phyloP scores from a whole-genome alignment of 1,284 basidiomycete species.

The Fomitopsis palustris region DNA sequence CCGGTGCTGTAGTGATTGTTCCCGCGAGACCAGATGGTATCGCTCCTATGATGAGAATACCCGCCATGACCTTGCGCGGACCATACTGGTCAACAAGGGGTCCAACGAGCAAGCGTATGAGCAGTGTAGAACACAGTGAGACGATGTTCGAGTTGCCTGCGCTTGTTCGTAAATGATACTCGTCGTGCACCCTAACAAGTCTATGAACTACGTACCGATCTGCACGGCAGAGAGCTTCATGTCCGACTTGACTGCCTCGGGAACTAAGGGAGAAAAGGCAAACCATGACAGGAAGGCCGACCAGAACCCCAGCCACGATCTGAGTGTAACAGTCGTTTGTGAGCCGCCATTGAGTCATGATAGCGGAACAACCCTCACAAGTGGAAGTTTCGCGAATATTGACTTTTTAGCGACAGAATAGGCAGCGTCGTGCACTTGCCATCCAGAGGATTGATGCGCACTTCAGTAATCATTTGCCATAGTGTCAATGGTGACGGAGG shows the following conservation, averaged over 20 bases:
- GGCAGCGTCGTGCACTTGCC: slow-evolving; percentile 54
- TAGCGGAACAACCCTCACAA: slow-evolving; percentile 28
- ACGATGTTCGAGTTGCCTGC: slow-evolving; percentile 56
- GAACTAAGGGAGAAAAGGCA: slow-evolving; percentile 59
- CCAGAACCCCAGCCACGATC: slow-evolving; percentile 47
- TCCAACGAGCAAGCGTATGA: slow-evolving; percentile 52
- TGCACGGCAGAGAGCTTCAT: slow-evolving; percentile 46
- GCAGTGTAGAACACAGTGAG: slow-evolving; percentile 50
- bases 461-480: slow-evolving; percentile 17
- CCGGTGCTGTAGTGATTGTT: slow-evolving; percentile 38
- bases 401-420: slow-evolving; percentile 48
- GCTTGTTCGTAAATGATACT: neutral
- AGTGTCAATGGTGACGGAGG: neutral
- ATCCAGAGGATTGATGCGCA: slow-evolving; percentile 48
- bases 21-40: slow-evolving; percentile 65
- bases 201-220: slow-evolving; percentile 29
- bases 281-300: slow-evolving; percentile 58
- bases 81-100: slow-evolving; percentile 58
- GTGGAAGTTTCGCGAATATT: slow-evolving; percentile 52
- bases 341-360: neutral
- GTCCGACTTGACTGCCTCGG: slow-evolving; percentile 57
- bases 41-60: slow-evolving; percentile 53
- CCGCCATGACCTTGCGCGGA: slow-evolving; percentile 60
- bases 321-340: slow-evolving; percentile 5
- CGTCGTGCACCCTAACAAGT: neutral